Base-by-base conservation (phyloP, 2,329 filamentous ascomycete species). In the Cordyceps javanica region DNA sequence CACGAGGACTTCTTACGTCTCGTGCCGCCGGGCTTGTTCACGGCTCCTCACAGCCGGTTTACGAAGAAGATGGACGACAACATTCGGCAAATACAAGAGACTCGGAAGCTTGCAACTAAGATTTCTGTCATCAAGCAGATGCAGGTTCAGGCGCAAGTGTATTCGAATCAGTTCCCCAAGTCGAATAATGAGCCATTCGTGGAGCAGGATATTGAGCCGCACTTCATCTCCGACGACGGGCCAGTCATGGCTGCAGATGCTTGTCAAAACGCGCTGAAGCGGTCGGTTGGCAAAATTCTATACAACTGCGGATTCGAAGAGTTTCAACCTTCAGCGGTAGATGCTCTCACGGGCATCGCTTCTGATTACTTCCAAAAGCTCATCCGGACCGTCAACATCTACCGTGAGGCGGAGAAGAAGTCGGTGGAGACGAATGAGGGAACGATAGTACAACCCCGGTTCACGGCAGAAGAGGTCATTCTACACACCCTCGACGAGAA, bases 71-170 rank as follows among this genome's bases (percentile, higher is more conserved):
- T 99, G 73, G 90, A 97, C 64, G 83, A 86, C 57, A 99, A 99
- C 65, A 90, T 97, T 73, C 85, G 85, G 60, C 92, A 97, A 69
- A 92, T 99, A 81, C 94, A 99, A 71, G 93, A 97, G 67, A 99
- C 94, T 0, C 83, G 94, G 64, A 97, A 97, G 69, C 82, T 99
- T 30, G 96, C 91, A 66, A 91, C 91, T 11, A 99, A 97, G 74
- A 96, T 99, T 69, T 88, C 90, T 50, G 91, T 99, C 61, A 94
- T 99, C 70, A 99, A 97, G 76, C 94, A 99, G 75, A 99, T 99
- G 94, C 94, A 99, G 74, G 85, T 97, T 55, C 94, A 99, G 71
- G 90, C 91, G 53, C 94, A 94, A 89, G 89, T 96, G 69, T 99
- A 99, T 69, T 89, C 92, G 67, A 99, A 99, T 68, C 94, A 99